Evolutionary conservation across 1,139 yeast genomes (phyloP).

Genomic region (Torulaspora pretoriensis): DNA sequence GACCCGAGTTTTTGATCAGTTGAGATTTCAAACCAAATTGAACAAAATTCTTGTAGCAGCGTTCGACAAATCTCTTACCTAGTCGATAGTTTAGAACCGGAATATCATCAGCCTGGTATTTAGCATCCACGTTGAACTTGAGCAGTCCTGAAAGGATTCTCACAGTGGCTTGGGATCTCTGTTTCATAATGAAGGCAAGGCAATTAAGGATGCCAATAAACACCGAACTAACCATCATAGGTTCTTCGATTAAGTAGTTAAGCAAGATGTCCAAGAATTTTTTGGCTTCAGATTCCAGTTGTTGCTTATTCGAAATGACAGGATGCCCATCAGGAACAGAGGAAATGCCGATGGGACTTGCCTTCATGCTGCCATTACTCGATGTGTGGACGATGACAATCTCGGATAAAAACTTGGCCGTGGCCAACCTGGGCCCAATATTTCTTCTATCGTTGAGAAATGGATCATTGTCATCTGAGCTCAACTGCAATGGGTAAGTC

Average conservation of each 20-base stretch:
- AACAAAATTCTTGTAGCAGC: slow-evolving; percentile 45
- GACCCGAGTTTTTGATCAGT: slow-evolving; percentile 32
- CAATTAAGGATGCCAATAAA: slow-evolving; percentile 54
- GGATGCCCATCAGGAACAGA: slow-evolving; percentile 64
- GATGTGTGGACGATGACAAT: slow-evolving; percentile 66
- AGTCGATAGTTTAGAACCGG: slow-evolving; percentile 40
- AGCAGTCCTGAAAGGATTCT: slow-evolving; percentile 43
- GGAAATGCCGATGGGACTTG: slow-evolving; percentile 46
- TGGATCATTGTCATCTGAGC: slow-evolving; percentile 39
- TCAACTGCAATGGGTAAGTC: slow-evolving; percentile 30
- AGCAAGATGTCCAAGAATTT: slow-evolving; percentile 64
- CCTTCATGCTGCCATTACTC: slow-evolving; percentile 25
- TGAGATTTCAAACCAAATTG: slow-evolving; percentile 41
- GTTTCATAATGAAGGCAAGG: slow-evolving; percentile 49
- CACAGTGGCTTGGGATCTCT: slow-evolving; percentile 51
- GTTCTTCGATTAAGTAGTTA: slow-evolving; percentile 50
- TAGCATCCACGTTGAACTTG: slow-evolving; percentile 40
- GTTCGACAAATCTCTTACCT: slow-evolving; percentile 46
- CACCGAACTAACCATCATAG: slow-evolving; percentile 50
- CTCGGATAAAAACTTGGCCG: slow-evolving; percentile 67
- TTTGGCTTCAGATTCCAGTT: slow-evolving; percentile 67
- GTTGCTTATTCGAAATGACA: slow-evolving; percentile 49
- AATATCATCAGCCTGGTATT: slow-evolving; percentile 39
- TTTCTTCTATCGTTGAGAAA: slow-evolving; percentile 47
- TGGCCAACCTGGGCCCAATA: slow-evolving; percentile 56